Conservation (phyloP, 2,329 filamentous ascomycete genomes). For the Didymellaceae sp. region DNA sequence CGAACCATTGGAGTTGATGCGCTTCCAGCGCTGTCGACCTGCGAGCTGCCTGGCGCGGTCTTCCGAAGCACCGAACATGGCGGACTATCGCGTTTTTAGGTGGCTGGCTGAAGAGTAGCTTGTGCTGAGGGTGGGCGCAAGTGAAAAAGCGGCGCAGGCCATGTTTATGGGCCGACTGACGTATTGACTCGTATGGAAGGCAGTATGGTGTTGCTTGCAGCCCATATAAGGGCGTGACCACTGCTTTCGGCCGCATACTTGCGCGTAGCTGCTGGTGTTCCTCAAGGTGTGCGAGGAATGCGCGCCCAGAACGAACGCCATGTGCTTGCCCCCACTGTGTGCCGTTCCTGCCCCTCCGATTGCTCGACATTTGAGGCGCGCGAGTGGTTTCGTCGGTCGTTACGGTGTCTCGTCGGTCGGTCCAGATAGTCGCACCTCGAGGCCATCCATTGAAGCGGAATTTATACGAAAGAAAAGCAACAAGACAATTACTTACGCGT, state of each 20-base stretch:
- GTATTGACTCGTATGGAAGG: conserved; percentile 6
- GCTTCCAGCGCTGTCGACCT: conserved; percentile 37
- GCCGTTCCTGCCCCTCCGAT: not conserved
- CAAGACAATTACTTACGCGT: conserved; percentile 52
- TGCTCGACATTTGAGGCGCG: not conserved
- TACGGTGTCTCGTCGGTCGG: not conserved
- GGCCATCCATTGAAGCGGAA: not conserved
- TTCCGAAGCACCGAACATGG: conserved; percentile 45
- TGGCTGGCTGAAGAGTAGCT: conserved; percentile 12
- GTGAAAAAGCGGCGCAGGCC: conserved; percentile 4
- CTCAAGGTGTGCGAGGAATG: conserved; percentile 10
- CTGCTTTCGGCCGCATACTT: conserved; percentile 5
- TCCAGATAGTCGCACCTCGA: not conserved
- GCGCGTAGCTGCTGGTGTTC: not conserved
- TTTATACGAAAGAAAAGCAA: conserved; percentile 4
- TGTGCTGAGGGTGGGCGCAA: conserved; percentile 8
- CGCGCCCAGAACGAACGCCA: not conserved
- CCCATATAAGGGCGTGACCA: conserved; percentile 6
- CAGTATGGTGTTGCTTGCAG: conserved; percentile 12
- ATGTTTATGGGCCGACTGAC: conserved; percentile 12
- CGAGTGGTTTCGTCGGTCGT: not conserved
- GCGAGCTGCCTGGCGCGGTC: conserved; percentile 46
- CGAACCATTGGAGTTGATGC: conserved; percentile 32
- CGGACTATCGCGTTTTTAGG: conserved; percentile 4
- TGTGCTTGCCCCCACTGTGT: conserved; percentile 6